A percentile compares a stretch with the other conserved stretches of the same genome.
Evolutionary conservation across 2,329 filamentous ascomycete genomes (phyloP).

Genomic region (Diaporthe aspalathi): DNA sequence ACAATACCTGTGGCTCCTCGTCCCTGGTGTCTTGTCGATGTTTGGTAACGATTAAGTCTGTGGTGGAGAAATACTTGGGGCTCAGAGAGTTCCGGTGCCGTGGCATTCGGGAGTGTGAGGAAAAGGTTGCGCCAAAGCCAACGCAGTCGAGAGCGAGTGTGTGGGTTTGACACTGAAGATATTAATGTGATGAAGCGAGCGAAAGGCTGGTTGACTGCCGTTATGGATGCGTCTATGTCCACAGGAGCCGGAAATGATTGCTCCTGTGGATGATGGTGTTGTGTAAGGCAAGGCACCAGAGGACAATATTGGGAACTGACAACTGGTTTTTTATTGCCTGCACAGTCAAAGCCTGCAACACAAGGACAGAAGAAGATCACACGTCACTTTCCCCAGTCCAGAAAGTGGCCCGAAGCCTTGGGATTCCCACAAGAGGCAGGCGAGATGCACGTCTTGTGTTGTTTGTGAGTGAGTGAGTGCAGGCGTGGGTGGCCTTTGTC

Average conservation of each 20-base stretch:
- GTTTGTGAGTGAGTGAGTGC: background rate
- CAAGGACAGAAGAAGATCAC: background rate
- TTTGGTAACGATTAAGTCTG: background rate
- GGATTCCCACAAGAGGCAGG: slow-evolving; percentile 6
- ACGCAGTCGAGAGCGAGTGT: background rate
- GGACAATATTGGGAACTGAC: background rate
- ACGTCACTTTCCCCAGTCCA: slow-evolving; percentile 14
- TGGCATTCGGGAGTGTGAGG: background rate
- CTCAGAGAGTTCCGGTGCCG: background rate
- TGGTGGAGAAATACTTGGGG: background rate
- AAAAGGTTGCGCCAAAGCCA: no score
- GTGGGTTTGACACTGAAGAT: background rate
- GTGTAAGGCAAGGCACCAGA: background rate
- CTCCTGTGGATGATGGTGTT: slow-evolving; percentile 20
- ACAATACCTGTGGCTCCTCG: no score
- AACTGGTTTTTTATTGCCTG: background rate
- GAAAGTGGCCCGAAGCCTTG: background rate
- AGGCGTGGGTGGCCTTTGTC: background rate
- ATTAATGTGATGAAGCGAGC: background rate
- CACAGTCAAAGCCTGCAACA: background rate
- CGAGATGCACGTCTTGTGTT: background rate
- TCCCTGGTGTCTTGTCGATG: background rate
- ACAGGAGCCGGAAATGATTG: slow-evolving; percentile 4
- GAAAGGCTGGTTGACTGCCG: background rate
- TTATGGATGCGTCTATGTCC: slow-evolving; percentile 1